Conservation (phyloP, 805 yeast species). For the Tetrapisispora namnaoensis region DNA sequence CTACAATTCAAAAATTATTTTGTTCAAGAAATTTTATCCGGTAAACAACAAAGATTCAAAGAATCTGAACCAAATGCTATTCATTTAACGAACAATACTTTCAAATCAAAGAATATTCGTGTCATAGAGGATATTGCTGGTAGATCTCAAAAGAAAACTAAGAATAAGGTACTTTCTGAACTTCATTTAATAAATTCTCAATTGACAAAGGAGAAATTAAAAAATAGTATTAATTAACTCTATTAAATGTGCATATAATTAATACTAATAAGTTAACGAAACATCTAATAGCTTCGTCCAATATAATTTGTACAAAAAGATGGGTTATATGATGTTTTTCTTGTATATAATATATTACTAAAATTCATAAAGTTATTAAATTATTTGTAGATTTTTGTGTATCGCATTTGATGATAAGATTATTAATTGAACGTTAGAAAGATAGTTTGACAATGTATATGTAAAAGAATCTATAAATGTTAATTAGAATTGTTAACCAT, state of each 20-base stretch:
- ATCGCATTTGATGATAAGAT: neutral
- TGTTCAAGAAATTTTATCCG: conserved; percentile 22
- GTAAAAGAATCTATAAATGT: too few species aligned
- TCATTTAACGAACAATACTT: conserved; percentile 46
- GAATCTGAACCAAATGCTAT: conserved; percentile 73
- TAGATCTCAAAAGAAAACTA: conserved; percentile 36
- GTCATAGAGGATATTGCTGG: conserved; percentile 43
- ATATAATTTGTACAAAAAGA: neutral
- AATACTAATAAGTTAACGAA: neutral
- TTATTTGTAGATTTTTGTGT: neutral
- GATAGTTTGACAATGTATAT: too few species aligned
- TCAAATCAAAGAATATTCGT: conserved; percentile 47
- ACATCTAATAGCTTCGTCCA: too few species aligned
- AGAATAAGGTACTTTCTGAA: conserved; percentile 37
- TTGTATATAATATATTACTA: neutral
- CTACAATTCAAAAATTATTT: conserved; percentile 22
- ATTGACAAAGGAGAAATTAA: neutral
- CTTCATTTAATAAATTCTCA: conserved; percentile 29
- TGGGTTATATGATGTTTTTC: neutral
- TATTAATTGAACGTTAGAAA: neutral
- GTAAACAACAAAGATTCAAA: conserved; percentile 33
- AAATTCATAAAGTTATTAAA: neutral
- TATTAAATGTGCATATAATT: neutral
- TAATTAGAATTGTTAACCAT: neutral
- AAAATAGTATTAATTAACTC: neutral